Percentiles rank a stretch among this genome's conserved stretches.
Conservation (phyloP, 1,284 basidiomycete species). For the Pholiota adiposa region DNA sequence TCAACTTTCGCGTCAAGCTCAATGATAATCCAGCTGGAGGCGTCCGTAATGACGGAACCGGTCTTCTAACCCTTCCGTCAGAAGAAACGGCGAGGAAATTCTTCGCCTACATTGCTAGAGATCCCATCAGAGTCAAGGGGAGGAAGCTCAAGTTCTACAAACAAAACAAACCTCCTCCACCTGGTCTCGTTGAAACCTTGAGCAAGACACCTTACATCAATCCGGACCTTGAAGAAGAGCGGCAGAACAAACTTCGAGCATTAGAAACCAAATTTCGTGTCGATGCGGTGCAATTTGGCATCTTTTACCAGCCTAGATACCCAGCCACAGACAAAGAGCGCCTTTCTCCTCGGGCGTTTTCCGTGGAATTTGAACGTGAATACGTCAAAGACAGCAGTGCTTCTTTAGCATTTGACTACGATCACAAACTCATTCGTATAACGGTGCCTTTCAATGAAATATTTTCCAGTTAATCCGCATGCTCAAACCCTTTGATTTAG, state of each 20-base stretch:
- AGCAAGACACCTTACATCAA: slow-evolving; percentile 64
- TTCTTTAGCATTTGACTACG: slow-evolving; percentile 64
- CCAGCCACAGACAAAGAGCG: slow-evolving; percentile 35
- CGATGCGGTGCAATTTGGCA: slow-evolving; percentile 64
- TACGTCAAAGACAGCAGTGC: slow-evolving; percentile 44
- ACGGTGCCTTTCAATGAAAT: slow-evolving; percentile 44
- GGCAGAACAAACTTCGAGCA: slow-evolving; percentile 45
- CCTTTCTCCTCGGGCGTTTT: slow-evolving; percentile 55
- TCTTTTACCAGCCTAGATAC: slow-evolving; percentile 46
- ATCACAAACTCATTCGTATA: slow-evolving; percentile 65
- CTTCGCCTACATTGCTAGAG: slow-evolving; percentile 42
- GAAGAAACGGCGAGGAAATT: slow-evolving; percentile 48
- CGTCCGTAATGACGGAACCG: slow-evolving; percentile 62
- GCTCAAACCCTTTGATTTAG: slow-evolving; percentile 32
- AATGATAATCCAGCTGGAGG: slow-evolving; percentile 50
- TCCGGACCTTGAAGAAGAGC: slow-evolving; percentile 62
- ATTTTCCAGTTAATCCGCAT: slow-evolving; percentile 1
- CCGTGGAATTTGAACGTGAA: slow-evolving; percentile 52
- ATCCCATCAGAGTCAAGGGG: slow-evolving; percentile 39
- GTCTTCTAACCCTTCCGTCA: slow-evolving; percentile 52
- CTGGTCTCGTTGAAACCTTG: slow-evolving; percentile 38
- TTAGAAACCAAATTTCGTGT: slow-evolving; percentile 55
- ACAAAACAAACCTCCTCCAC: slow-evolving; percentile 25
- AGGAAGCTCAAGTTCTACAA: slow-evolving; percentile 44
- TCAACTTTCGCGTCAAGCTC: slow-evolving; percentile 63